Base-by-base conservation (phyloP, 352 stramenopile genomes). In the Phytopythium boreale region DNA sequence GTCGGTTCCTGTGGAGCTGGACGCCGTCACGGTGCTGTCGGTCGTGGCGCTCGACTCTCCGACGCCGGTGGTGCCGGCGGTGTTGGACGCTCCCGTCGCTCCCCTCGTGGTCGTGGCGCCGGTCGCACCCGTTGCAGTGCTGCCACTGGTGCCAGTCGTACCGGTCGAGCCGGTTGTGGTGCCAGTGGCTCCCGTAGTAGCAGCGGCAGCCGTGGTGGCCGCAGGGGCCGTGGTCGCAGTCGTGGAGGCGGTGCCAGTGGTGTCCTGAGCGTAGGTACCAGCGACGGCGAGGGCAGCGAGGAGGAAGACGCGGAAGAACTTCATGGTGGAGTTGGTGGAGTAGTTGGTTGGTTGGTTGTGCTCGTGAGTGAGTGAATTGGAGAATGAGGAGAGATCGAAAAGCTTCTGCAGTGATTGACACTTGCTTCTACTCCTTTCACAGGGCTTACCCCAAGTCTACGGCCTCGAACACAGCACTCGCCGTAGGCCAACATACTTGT, bases 241-340 rank as follows among this genome's bases (percentile, higher is more conserved):
- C 2, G 65, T 59, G 29, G 47, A 67, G 20, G 36, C 61, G 51
- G 64, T 52, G n/a, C 39, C 60, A 26, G 53, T 49, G 24, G 58
- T 55, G 49, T 69, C 62, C 47, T 75, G 69, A 0, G 65, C 69
- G 43, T 26, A 66, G n/a, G 26, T 29, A 29, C 58, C 59, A 14
- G 52, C 70, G 62, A 76, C 14, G 20, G 50, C 69, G 12, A 76
- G 36, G 22, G 69, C 59, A 27, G 56, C 64, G 27, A 64, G 61
- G 29, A 72, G n/a, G 22, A 61, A 51, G 36, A 67, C 34, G 29
- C 59, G 69, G 47, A 66, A 59, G 55, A 76, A 47, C 55, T 76
- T 68, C 69, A 76, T 75, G 19, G 44, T 36, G 39, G 59, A 34
- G 34, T 15, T 41, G 43, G 29, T 44, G 61, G 14, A 37, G 34